A percentile compares a stretch with the other conserved stretches of the same genome.
phyloP scores from a whole-genome alignment of 129 eudicot species.

The Scalesia atractyloides region DNA sequence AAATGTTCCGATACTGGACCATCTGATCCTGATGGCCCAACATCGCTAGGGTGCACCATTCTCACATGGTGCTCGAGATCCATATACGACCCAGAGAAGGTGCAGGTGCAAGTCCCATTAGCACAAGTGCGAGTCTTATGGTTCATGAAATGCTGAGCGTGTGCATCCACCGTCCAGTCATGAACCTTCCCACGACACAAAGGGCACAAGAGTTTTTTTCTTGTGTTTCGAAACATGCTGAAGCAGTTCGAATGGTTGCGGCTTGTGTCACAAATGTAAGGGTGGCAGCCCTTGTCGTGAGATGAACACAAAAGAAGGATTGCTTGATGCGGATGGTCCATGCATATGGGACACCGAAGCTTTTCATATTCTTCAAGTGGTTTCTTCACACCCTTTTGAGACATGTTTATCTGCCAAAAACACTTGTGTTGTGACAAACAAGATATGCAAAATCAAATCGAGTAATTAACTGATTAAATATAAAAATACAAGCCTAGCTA shows the following conservation, averaged over 20 bases:
- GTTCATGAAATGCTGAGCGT: constrained; percentile 76
- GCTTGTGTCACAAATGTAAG: constrained; percentile 93
- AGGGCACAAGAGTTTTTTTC: constrained; percentile 61
- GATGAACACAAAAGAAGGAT: constrained; percentile 77
- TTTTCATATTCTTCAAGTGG: constrained; percentile 79
- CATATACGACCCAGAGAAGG: constrained; percentile 63
- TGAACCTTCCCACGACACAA: constrained; percentile 68
- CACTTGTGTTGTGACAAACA: too few relatives aligned
- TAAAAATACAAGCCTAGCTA: too few relatives aligned
- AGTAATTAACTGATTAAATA: too few relatives aligned
- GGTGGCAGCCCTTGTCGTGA: constrained; percentile 82
- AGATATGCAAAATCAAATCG: too few relatives aligned
- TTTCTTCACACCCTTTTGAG: constrained; percentile 11
- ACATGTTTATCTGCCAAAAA: too few relatives aligned
- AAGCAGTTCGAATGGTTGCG: constrained; percentile 92
- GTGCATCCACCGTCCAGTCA: constrained; percentile 69
- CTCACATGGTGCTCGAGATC: constrained; percentile 84
- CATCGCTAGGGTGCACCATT: constrained; percentile 47
- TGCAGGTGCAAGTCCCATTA: constrained; percentile 72
- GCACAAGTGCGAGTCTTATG: constrained; percentile 68
- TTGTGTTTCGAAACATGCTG: constrained; percentile 51
- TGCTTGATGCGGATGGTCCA: constrained; percentile 95
- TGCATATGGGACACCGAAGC: constrained; percentile 80
- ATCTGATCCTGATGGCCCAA: too few relatives aligned
- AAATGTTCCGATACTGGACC: too few relatives aligned